Evolutionary conservation across 148 eudicot species (phyloP).

Genomic region (Silene latifolia): DNA sequence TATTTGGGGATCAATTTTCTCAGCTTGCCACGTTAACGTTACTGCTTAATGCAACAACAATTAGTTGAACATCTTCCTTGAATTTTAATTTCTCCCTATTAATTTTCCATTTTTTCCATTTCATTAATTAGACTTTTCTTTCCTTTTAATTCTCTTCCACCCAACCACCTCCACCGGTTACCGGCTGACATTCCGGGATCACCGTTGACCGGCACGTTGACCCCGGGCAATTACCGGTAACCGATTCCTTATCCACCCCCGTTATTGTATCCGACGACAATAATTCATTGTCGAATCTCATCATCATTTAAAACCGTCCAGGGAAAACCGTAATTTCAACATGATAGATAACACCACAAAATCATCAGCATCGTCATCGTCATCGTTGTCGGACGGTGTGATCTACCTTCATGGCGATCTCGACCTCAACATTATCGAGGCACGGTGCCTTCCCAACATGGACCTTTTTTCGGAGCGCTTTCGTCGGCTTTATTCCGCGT

Average conservation of each 20-base stretch:
- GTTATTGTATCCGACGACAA: too few species aligned
- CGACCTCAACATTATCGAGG: slow-evolving; percentile 61
- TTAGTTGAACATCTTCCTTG: neutral
- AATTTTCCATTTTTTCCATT: neutral
- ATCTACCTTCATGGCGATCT: slow-evolving; percentile 86
- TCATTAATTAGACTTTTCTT: slow-evolving; percentile 11
- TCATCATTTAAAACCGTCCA: neutral
- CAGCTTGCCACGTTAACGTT: slow-evolving; percentile 9
- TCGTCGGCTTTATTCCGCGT: slow-evolving; percentile 41
- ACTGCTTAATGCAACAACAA: neutral
- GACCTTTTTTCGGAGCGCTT: slow-evolving; percentile 62
- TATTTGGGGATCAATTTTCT: neutral
- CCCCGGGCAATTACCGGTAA: slow-evolving; percentile 16
- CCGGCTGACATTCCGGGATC: slow-evolving; percentile 19
- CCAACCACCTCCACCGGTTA: slow-evolving; percentile 16
- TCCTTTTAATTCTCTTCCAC: slow-evolving; percentile 1
- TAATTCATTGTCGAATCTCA: too few species aligned
- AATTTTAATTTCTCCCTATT: neutral
- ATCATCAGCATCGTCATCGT: neutral
- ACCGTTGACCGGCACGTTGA: slow-evolving; percentile 19
- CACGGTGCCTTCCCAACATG: slow-evolving; percentile 78
- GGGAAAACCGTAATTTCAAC: too few species aligned
- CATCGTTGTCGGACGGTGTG: neutral
- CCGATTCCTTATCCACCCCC: neutral
- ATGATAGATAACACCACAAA: neutral